These are phyloP conservation scores for Metarhizium rileyi DNA, from an alignment of 2,329 filamentous ascomycete species.

Conservation along the genomic window DNA sequence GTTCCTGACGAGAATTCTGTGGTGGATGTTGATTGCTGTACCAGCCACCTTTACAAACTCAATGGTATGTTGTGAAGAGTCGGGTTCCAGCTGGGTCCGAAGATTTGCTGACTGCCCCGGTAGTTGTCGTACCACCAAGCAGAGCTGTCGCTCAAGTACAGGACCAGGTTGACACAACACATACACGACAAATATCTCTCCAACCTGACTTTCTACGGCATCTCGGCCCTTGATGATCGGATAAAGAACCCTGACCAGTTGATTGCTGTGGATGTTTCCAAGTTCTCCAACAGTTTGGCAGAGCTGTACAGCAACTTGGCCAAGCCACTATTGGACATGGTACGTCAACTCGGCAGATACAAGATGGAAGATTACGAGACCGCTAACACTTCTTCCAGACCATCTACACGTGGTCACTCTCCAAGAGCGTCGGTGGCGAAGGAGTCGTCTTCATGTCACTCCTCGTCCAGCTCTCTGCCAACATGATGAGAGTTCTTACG, in stretches of 20 bases:
- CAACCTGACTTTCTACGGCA: constrained; percentile 96
- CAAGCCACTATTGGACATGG: constrained; percentile 89
- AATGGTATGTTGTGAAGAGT: constrained; percentile 55
- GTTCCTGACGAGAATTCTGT: constrained; percentile 78
- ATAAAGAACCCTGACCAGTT: constrained; percentile 98
- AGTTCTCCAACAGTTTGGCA: constrained; percentile 90
- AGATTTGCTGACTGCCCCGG: neutral
- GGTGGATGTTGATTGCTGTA: constrained; percentile 97
- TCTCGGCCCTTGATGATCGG: constrained; percentile 88
- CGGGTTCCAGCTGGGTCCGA: neutral
- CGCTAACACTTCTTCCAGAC: constrained; percentile 33
- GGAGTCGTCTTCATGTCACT: constrained; percentile 92
- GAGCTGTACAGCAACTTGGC: constrained; percentile 95
- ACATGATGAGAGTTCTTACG: constrained; percentile 86
- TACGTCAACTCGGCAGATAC: constrained; percentile 24
- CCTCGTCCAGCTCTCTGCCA: constrained; percentile 85
- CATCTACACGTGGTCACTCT: constrained; percentile 92
- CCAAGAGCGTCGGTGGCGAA: constrained; percentile 90
- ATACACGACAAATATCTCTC: constrained; percentile 94
- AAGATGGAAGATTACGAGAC: too few relatives aligned
- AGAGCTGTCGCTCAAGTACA: constrained; percentile 84
- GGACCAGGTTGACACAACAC: constrained; percentile 83
- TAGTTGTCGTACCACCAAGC: constrained; percentile 95
- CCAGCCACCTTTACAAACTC: constrained; percentile 98
- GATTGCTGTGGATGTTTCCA: constrained; percentile 91